These are phyloP conservation scores for Amyloporia xantha DNA, from an alignment of 768 basidiomycete species.

Conservation along the genomic window DNA sequence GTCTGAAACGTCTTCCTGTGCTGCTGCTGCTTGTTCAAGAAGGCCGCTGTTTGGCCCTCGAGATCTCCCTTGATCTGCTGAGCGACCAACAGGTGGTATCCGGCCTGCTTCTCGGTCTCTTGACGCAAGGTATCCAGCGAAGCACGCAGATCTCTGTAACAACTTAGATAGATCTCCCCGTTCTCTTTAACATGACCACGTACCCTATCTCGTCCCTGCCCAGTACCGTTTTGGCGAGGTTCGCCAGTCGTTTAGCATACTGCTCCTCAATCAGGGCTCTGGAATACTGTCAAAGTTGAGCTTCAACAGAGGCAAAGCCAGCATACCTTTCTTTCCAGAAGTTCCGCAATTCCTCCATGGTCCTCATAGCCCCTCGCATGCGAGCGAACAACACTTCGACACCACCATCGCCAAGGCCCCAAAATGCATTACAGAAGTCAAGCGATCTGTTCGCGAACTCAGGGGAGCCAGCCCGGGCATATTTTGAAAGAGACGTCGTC, in stretches of 20 bases:
- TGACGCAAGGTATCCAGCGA: constrained; percentile 71
- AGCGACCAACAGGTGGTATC: constrained; percentile 66
- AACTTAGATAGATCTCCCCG: no score
- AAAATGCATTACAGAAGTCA: constrained; percentile 97
- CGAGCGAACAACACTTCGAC: constrained; percentile 88
- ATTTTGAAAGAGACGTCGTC: constrained; percentile 72
- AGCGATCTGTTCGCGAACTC: constrained; percentile 41
- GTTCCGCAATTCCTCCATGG: constrained; percentile 79
- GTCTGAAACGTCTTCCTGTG: constrained; percentile 71
- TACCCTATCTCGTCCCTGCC: constrained; percentile 94
- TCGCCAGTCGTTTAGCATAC: constrained; percentile 79
- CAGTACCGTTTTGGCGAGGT: constrained; percentile 66
- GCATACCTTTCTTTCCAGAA: constrained; percentile 98
- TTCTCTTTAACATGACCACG: constrained; percentile 28
- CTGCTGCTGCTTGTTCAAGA: constrained; percentile 57
- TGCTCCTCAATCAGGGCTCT: constrained; percentile 93
- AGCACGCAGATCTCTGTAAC: constrained; percentile 65
- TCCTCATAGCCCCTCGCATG: constrained; percentile 79
- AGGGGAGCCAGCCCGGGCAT: constrained; percentile 52
- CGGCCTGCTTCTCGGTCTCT: constrained; percentile 82
- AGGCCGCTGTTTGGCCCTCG: constrained; percentile 56
- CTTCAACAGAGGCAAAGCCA: constrained; percentile 19
- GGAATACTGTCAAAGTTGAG: background rate
- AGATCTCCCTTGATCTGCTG: constrained; percentile 70
- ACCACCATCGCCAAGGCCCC: constrained; percentile 82